Evolutionary conservation across 2,329 filamentous ascomycete species (phyloP).

Genomic region (Ophiostoma ulmi): DNA sequence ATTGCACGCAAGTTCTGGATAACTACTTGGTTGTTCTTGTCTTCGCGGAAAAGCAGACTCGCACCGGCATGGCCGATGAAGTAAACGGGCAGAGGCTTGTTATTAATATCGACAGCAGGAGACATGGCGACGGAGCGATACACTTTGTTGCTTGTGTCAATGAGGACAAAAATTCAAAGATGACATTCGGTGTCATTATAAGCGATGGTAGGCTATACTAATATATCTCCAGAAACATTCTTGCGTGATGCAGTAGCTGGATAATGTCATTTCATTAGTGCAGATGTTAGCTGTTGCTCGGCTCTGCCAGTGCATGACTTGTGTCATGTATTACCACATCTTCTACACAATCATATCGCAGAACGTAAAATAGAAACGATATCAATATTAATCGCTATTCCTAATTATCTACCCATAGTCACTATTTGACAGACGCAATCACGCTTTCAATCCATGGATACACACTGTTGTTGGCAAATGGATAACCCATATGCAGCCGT

Average conservation of each 20-base stretch:
- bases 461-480: slow-evolving; percentile 51
- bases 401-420: background rate
- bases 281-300: background rate
- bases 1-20: background rate
- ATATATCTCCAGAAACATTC: background rate
- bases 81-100: background rate
- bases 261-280: background rate
- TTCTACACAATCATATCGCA: background rate
- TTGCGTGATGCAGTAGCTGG: background rate
- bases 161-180: no score
- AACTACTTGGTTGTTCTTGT: background rate
- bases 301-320: background rate
- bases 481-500: slow-evolving; percentile 64
- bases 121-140: background rate
- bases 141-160: no score
- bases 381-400: background rate
- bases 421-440: slow-evolving; percentile 35
- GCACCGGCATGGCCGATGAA: background rate
- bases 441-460: slow-evolving; percentile 60
- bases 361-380: background rate
- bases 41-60: background rate
- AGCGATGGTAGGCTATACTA: no score
- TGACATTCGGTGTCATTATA: no score
- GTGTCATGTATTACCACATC: background rate
- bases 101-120: background rate